Evolutionary conservation across 306 rosid genomes (phyloP).

Genomic region (Gillenia trifoliata): DNA sequence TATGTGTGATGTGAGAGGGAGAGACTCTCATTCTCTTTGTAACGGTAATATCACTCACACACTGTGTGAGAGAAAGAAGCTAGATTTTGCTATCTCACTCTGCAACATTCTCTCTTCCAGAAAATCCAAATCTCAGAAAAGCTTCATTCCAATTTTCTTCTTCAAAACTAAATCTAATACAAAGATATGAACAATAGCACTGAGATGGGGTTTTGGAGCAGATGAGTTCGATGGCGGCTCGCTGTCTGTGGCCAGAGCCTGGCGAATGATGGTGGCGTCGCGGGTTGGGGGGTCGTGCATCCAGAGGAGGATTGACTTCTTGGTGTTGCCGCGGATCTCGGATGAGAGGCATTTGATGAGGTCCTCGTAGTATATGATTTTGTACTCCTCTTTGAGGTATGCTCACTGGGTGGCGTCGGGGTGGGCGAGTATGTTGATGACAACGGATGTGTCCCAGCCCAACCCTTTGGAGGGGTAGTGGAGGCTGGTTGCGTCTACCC

Average conservation of each 20-base stretch:
- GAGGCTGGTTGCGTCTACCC: constrained; percentile 68
- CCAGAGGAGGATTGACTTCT: constrained; percentile 77
- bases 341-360: constrained; percentile 54
- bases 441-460: constrained; percentile 62
- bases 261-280: constrained; percentile 51
- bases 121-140: no score
- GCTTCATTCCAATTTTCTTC: no score
- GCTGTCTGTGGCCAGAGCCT: constrained; percentile 20
- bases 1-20: no score
- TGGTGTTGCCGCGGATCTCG: constrained; percentile 56
- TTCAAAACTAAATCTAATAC: no score
- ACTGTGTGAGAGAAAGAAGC: no score
- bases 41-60: no score
- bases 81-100: no score
- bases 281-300: constrained; percentile 70
- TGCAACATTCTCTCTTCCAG: no score
- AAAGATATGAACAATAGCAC: no score
- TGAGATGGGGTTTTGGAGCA: constrained; percentile 74
- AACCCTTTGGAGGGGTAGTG: constrained; percentile 87
- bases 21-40: no score
- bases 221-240: constrained; percentile 69
- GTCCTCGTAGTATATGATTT: constrained; percentile 52
- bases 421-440: constrained; percentile 70
- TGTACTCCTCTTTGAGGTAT: constrained; percentile 68
- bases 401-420: constrained; percentile 67